Evolutionary conservation across 495 filamentous ascomycete genomes (phyloP), one percentile per base, ranked within the genome.

Genomic region (Pseudotulostoma volvatum): DNA sequence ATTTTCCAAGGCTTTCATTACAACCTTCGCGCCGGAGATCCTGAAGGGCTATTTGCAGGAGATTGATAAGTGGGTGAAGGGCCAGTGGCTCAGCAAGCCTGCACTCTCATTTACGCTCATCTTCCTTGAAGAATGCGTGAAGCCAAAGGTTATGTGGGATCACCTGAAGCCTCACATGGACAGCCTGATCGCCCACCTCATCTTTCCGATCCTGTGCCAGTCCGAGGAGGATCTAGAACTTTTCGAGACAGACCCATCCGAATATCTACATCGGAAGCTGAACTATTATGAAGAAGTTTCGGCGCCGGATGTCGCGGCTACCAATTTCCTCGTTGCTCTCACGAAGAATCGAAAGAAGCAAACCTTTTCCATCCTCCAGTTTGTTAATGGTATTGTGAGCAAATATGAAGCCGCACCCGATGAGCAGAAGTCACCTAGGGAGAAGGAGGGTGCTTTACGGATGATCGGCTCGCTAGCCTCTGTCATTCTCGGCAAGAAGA

Each of bases 261-360:
- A 97, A 51, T 97, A 96, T 51, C 72, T 97, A 13, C 90, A 95
- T 60, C 77, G 88, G 34, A 96, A 96, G 57, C 61, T 97, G 34
- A 96, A 96, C 58, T 96, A 83, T 56, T 97, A 92, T 53, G 90
- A 97, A 61, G 90, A 97, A 51, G 84, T 93, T 9, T 88, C 92
- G 0, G 78, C 90, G 9, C 90, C 90, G 4, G 90, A 97, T 57
- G 84, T 96, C 40, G 86, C 92, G 3, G 90, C 92, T 2, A 94
- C 85, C 3, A 96, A 96, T 52, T 94, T 97, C 65, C 60, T 97
- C 44, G 82, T 94, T 40, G 84, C 84, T 16, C 70, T 97, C 36
- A 95, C 92, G 38, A 96, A 95, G 67, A 72, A 78, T 49, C 78
- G 90, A 47, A 82, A 88, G 63, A 94, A 95, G 63, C 83, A 94